Base-by-base conservation (phyloP, 257 asterid genomes). In the Petrea volubilis region DNA sequence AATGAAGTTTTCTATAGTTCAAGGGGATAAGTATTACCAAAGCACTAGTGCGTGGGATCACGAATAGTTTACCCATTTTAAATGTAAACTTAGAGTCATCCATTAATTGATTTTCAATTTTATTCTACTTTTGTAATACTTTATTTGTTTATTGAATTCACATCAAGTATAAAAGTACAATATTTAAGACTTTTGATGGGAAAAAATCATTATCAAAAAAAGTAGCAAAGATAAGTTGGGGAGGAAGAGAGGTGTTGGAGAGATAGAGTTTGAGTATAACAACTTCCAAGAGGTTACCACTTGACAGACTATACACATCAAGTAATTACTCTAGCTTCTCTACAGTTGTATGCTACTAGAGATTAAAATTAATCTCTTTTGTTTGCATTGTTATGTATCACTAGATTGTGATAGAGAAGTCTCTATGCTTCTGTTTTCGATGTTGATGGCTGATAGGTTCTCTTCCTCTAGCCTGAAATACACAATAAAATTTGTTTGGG, bases 211-310 rank as follows among this genome's bases (percentile, higher is more conserved):
- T 66, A 33, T 36, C 70, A 69, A 27, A 49, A 29, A 68, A 70
- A 64, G 64, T n/a, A n/a, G n/a, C n/a, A n/a, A 65, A 70, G 64
- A 78, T 50, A 44, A 52, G 62, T 68, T 50, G 73, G 73, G 63
- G 68, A 73, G 73, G 27, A 68, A 68, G 60, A 56, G 81, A 71
- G 70, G 63, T 36, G 20, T 34, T 53, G 33, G 61, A 46, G 79
- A 50, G 60, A 74, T 69, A 44, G 76, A 68, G 69, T 78, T 46
- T 79, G 72, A 29, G 70, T 36, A 40, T 69, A 66, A 63, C 79
- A 73, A 61, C 82, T 73, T 78, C 82, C 18, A 61, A 57, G 74
- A 64, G 68, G 76, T 73, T 61, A 56, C 60, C 69, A 40, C 66
- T n/a, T n/a, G n/a, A 73, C 58, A 46, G 59, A 29, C 23, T 61